Base-by-base conservation (phyloP, 2,329 filamentous ascomycete species). In the Colletotrichum euphorbiae region DNA sequence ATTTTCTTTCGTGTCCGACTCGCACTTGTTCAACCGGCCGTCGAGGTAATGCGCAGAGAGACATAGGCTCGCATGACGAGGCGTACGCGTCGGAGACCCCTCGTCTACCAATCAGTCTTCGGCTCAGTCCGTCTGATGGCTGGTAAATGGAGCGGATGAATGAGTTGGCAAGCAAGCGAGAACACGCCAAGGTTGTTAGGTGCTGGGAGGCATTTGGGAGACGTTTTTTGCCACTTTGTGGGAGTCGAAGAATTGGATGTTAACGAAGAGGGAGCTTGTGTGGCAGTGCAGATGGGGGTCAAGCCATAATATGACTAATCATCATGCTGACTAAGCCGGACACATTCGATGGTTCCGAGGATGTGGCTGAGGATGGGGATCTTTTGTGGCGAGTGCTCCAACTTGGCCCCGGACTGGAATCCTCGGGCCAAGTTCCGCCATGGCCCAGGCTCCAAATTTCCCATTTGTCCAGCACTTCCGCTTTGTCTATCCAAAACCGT, bases 71-170 rank as follows among this genome's bases (percentile, higher is more conserved):
- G 63, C 45, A 68, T 69, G 62, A 69, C 43, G 67, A 68, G 40
- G 67, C 50, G 51, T 62, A 69, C 63, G 67, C 57, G 67, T 68
- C 58, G 24, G 43, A 57, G 66, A 36, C 28, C 55, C 24, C 46
- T 59, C 12, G 54, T 46, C n/a, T 17, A 28, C 67, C 67, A 69
- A 67, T 56, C 62, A 58, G n/a, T 17, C 46, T 11, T 50, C 36
- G 21, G 63, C 11, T 8, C 40, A 48, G 36, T 50, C 55, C 33
- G 50, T 40, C 17, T 38, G 48, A 43, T 38, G 28, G 42, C 6
- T 38, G 50, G 21, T 7, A 31, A 9, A 36, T 51, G 9, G 15
- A 62, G 51, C 28, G 38, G 51, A 50, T 54, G 19, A 13, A 43
- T 8, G 11, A 50, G 33, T 5, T 42, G 38, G 42, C 38, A 38